Evolutionary conservation across 1,284 basidiomycete species (phyloP).

Genomic region (Puccinia triticina): DNA sequence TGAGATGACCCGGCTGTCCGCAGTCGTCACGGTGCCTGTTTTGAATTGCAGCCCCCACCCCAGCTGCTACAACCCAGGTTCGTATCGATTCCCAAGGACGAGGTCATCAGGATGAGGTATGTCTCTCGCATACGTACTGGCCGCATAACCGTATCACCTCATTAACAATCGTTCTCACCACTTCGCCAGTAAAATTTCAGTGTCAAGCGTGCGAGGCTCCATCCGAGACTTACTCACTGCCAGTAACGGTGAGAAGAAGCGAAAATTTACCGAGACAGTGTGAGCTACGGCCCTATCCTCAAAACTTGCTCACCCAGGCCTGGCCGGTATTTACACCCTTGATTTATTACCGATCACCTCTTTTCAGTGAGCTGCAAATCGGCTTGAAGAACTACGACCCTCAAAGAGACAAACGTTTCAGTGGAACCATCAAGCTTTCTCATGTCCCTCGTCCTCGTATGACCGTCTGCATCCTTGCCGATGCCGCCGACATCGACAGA

Average conservation of each 20-base stretch:
- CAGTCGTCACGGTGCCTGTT: neutral
- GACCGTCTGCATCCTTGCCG: slow-evolving; percentile 99
- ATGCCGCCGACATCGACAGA: slow-evolving; percentile 97
- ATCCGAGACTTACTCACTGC: slow-evolving; percentile 80
- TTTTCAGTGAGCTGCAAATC: slow-evolving; percentile 82
- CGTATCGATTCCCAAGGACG: slow-evolving; percentile 5
- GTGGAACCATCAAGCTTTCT: slow-evolving; percentile 71
- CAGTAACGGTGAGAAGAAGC: slow-evolving; percentile 75
- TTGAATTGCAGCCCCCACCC: neutral
- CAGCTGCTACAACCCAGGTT: neutral
- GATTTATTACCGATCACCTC: neutral
- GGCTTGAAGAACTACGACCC: slow-evolving; percentile 99
- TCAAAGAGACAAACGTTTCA: slow-evolving; percentile 68
- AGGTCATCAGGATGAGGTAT: slow-evolving; percentile 20
- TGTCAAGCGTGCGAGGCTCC: slow-evolving; percentile 97
- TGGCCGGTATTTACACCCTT: neutral
- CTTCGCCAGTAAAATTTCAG: slow-evolving; percentile 75
- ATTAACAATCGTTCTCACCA: neutral
- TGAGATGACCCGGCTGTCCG: slow-evolving; percentile 6
- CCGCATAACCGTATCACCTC: neutral
- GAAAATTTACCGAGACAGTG: slow-evolving; percentile 84
- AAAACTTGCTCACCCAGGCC: slow-evolving; percentile 6
- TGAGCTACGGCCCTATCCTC: neutral
- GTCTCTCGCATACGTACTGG: neutral
- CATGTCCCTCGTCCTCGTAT: slow-evolving; percentile 97